Base-by-base conservation (phyloP, 768 basidiomycete genomes). In the Collybia sp. region DNA sequence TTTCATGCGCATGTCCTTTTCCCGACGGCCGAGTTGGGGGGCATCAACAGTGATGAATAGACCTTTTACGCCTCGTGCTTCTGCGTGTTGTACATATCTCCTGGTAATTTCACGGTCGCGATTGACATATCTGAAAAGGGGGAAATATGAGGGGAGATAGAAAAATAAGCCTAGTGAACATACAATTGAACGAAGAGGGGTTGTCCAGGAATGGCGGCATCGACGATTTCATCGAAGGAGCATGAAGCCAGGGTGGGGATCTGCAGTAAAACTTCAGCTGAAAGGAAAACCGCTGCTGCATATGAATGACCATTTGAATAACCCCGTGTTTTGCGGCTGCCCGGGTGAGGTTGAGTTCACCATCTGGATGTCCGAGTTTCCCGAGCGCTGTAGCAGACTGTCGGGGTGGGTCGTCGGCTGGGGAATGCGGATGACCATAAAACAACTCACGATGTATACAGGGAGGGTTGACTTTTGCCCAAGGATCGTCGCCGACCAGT, bases 21-120 rank as follows among this genome's bases (percentile, higher is more conserved):
- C 93, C 48, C 94, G 78, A 12, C 93, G 80, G 38, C 95, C 95
- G 9, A 98, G 82, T 54, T 96, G 93, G 5, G 95, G 95, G 0
- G 95, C 95, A 67, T 98, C 95, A 20, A 98, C 95, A 0, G 95
- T 97, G 62, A 98, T 96, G 65, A 98, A 97, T 12, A 98, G 70
- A 3, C 77, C 95, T 63, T 93, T 94, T 59, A 99, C 79, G 2
- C 95, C 95, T 19, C 93, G 80, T 51, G 76, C 70, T 65, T 94
- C 93, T 1, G 96, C 96, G 53, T 95, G 90, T 55, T 88, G 81
- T 0, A 98, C 89, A 42, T 93, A 81, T 48, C 83, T 80, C 63
- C 85, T 83, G 5, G 94, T 96, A 49, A 92, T 81, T 25, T 75
- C 76, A 11, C 92, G 77, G 60, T 98, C 91, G 54, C 83, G 83